Base-by-base conservation (phyloP, 2,329 filamentous ascomycete genomes). In the Colletotrichum lupini region DNA sequence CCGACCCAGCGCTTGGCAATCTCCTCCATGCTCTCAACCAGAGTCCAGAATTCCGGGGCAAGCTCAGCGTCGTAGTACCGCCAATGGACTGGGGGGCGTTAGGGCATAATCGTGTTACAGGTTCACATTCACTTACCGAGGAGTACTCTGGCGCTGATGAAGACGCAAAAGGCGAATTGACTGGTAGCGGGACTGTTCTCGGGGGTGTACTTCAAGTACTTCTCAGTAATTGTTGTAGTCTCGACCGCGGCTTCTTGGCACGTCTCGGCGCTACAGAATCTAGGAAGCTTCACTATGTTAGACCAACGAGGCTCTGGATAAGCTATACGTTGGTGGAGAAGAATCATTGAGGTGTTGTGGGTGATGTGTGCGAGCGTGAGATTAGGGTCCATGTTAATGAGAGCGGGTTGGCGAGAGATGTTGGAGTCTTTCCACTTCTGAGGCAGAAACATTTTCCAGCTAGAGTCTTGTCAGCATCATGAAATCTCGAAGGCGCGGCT, bases 331-430 rank as follows among this genome's bases (percentile, higher is more conserved):
- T 88, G 86, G 66, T 88, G 86, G 0, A 88, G 77, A 0, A 87
- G 78, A 28, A 88, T 86, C 79, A 87, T 86, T 0, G 85, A 86
- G 0, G 85, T 83, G 67, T 87, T 87, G 59, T 88, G 86, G 0
- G 85, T 87, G 11, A 86, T 80, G 42, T 88, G 85, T 0, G 86
- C 86, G 0, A 87, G 76, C 0, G 86, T 87, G 22, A 88, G 77
- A 58, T 88, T 88, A 0, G 86, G 86, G 62, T 88, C 86, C 80
- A 86, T 86, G 16, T 77, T 75, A 22, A 76, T 77, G 0, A 78
- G 74, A 0, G 75, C 76, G 2, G 75, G 74, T 19, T 78, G 72
- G 1, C 77, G 75, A 0, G 79, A 79, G 1, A 80, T 78, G 3
- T 80, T 79, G 2, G 79, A 77, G n/a, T 81, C 80, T n/a, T 82